These are phyloP conservation scores for Collybia sp. DNA, from an alignment of 768 basidiomycete genomes.

Conservation along the genomic window DNA sequence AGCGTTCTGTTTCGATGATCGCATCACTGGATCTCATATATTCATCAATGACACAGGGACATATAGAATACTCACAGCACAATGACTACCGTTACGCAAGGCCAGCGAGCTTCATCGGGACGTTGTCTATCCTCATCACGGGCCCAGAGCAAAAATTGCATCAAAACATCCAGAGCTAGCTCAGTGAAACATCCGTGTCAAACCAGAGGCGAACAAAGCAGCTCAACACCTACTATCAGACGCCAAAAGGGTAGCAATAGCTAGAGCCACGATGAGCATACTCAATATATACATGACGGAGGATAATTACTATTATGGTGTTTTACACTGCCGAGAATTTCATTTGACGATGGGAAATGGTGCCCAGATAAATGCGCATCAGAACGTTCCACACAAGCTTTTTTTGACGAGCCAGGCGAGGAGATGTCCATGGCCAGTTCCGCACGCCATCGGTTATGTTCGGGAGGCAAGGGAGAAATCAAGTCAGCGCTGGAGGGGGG, in stretches of 20 bases:
- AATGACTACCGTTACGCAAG: too few relatives aligned
- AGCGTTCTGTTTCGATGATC: too few relatives aligned
- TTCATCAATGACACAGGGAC: too few relatives aligned
- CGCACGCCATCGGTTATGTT: too few relatives aligned
- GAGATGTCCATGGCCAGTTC: too few relatives aligned
- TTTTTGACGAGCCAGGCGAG: too few relatives aligned
- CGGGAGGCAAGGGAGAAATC: constrained; percentile 6
- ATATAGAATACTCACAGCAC: too few relatives aligned
- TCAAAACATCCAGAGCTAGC: constrained; percentile 23
- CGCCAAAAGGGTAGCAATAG: constrained; percentile 22
- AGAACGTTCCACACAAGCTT: background rate
- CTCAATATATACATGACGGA: too few relatives aligned
- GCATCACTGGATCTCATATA: too few relatives aligned
- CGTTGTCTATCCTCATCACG: constrained; percentile 19
- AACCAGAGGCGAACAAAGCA: too few relatives aligned
- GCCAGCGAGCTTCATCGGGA: background rate
- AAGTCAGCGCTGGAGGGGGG: constrained; percentile 8
- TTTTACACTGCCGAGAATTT: constrained; percentile 25
- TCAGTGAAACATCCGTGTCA: too few relatives aligned
- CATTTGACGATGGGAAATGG: constrained; percentile 8
- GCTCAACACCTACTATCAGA: constrained; percentile 12
- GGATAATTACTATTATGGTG: constrained; percentile 29
- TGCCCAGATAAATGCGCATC: constrained; percentile 9
- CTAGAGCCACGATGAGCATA: constrained; percentile 11
- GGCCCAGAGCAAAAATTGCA: constrained; percentile 21